Percentiles rank a stretch among this genome's conserved stretches.
phyloP scores from a whole-genome alignment of 306 rosid species.

The Gastrolobium villosum region DNA sequence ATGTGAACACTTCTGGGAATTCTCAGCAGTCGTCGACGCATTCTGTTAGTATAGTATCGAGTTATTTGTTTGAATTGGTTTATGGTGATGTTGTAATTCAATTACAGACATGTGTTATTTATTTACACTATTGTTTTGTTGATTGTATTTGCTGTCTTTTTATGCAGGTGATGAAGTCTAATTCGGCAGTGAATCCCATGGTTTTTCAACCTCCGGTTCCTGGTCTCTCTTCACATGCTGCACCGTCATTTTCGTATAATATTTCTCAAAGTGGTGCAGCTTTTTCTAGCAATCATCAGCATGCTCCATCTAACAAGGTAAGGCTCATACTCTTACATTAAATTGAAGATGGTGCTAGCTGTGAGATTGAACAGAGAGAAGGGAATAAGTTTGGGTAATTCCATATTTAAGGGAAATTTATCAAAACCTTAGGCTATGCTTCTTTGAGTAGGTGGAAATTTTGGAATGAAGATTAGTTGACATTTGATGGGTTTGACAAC shows the following conservation, averaged over 20 bases:
- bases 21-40: slow-evolving; percentile 54
- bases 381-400: slow-evolving; percentile 17
- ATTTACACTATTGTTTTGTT: background rate
- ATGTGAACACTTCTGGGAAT: slow-evolving; percentile 44
- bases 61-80: slow-evolving; percentile 27
- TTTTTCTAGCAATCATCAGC: slow-evolving; percentile 57
- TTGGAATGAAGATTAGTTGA: slow-evolving; percentile 1
- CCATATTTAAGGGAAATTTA: slow-evolving; percentile 7
- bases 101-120: background rate
- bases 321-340: slow-evolving; percentile 21
- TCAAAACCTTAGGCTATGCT: background rate
- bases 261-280: slow-evolving; percentile 46
- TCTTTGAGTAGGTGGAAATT: slow-evolving; percentile 22
- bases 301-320: slow-evolving; percentile 55
- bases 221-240: slow-evolving; percentile 50
- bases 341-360: slow-evolving; percentile 7
- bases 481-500: background rate
- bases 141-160: slow-evolving; percentile 18
- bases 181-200: slow-evolving; percentile 48
- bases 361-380: slow-evolving; percentile 1
- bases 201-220: slow-evolving; percentile 60
- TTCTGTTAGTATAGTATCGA: slow-evolving; percentile 53
- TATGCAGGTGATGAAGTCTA: slow-evolving; percentile 51
- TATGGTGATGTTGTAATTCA: slow-evolving; percentile 7
- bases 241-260: slow-evolving; percentile 63